Evolutionary conservation across 257 asterid genomes (phyloP).

Genomic region (Ophiorrhiza pumila): DNA sequence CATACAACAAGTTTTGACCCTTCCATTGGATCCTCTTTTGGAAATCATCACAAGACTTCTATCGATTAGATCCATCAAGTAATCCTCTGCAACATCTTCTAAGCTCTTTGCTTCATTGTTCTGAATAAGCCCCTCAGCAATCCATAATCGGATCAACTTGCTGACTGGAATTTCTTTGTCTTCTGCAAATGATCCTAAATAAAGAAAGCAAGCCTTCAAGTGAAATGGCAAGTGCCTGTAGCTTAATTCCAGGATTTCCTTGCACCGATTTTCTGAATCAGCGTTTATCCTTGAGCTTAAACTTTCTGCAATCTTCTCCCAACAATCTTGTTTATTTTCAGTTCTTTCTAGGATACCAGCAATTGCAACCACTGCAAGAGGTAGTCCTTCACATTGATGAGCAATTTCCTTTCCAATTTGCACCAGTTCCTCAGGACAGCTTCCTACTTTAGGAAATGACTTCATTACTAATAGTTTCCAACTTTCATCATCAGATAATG

Average conservation of each 20-base stretch:
- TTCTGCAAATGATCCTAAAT: background rate
- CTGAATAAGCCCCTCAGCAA: slow-evolving; percentile 2
- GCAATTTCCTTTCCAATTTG: slow-evolving; percentile 7
- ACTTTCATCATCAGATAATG: slow-evolving; percentile 6
- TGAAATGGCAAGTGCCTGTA: slow-evolving; percentile 3
- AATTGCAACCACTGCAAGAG: slow-evolving; percentile 3
- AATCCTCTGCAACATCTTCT: background rate
- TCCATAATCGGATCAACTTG: slow-evolving; percentile 10
- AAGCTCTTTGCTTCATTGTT: background rate
- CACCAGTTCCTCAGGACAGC: slow-evolving; percentile 5
- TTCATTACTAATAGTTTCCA: background rate
- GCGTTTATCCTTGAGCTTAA: background rate
- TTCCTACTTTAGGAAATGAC: background rate
- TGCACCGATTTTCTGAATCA: slow-evolving; percentile 8
- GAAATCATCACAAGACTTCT: background rate
- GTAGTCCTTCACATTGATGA: slow-evolving; percentile 2
- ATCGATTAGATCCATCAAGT: background rate
- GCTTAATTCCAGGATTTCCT: slow-evolving; percentile 3
- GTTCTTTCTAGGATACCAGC: background rate
- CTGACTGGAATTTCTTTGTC: background rate
- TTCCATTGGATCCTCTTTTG: background rate
- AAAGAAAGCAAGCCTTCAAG: slow-evolving; percentile 3
- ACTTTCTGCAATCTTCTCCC: background rate
- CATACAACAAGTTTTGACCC: background rate
- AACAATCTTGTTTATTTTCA: background rate